phyloP scores from a whole-genome alignment of 129 eudicot genomes.

The Flaveria sonorensis region DNA sequence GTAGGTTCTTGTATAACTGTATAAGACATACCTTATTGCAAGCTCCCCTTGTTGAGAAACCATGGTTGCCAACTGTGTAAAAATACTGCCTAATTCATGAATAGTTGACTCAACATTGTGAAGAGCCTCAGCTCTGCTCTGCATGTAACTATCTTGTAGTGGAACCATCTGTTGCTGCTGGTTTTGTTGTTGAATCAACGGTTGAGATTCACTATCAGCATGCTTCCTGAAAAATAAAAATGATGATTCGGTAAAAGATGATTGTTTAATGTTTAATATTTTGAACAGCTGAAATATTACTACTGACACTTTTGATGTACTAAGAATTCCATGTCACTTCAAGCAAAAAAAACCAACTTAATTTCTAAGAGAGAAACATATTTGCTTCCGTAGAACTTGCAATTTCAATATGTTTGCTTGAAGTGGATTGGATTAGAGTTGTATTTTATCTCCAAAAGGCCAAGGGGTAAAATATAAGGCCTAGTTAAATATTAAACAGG shows the following conservation, averaged over 20 bases:
- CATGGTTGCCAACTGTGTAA: too few species aligned
- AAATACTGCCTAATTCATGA: too few species aligned
- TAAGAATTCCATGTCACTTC: not conserved
- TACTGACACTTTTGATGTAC: not conserved
- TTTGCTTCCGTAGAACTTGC: not conserved
- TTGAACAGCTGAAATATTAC: not conserved
- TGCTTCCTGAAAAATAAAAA: conserved; percentile 48
- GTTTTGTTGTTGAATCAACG: conserved; percentile 75
- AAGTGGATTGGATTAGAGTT: not conserved
- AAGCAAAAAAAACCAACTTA: not conserved
- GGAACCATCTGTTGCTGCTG: conserved; percentile 77
- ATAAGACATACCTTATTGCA: too few species aligned
- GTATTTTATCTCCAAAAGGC: not conserved
- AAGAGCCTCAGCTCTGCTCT: too few species aligned
- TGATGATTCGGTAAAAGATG: not conserved
- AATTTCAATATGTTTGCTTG: not conserved
- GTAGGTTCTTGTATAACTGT: too few species aligned
- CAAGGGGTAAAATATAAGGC: not conserved
- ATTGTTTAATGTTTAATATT: not conserved
- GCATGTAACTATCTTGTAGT: conserved; percentile 62
- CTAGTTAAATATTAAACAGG: not conserved
- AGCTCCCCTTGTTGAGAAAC: too few species aligned
- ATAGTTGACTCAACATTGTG: too few species aligned
- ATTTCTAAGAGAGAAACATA: conserved; percentile 5
- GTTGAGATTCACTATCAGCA: conserved; percentile 79